Base-by-base conservation (phyloP, 352 stramenopile genomes). In the Achlya hypogyna region DNA sequence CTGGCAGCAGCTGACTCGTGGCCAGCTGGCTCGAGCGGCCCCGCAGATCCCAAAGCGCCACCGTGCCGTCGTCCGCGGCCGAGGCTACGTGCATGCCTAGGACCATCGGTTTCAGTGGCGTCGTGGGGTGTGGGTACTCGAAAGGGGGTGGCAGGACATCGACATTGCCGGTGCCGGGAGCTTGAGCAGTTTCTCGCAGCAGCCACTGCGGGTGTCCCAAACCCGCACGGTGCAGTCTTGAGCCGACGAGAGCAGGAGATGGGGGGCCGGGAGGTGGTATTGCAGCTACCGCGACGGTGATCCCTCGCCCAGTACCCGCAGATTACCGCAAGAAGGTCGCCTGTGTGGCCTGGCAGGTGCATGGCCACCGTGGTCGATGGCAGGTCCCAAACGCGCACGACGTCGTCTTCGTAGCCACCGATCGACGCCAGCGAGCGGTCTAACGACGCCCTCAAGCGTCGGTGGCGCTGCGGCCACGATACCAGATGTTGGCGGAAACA, bases 11-110 rank as follows among this genome's bases (percentile, higher is more conserved):
- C 5, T 54, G 25, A 18, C 83, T 40, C 9, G 70, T 68, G 31
- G 79, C 63, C 18, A 89, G 32, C 31, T 53, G 72, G 40, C 42
- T 51, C 3, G 25, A 34, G 9, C 65, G 72, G 4, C 62, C 63
- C n/a, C 82, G 78, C 20, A 89, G 53, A 66, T 93, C 84, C 82
- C 82, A 93, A 9, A 89, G 45, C 22, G 62, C 40, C 9, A 91
- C 71, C 18, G 62, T 80, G 20, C 83, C 83, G 60, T 93, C 80
- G 63, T 88, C 73, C 27, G 88, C 78, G 0, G 75, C 81, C 18
- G 82, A 82, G 1, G 75, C 75, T 0, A 88, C 47, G 10, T 80
- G 31, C 10, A 32, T 66, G 4, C 70, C 53, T 71, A 71, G 22
- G 25, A 18, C 51, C 10, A 8, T 8, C 35, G 22, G 25, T 28